Conservation (phyloP, 1,139 yeast genomes). For the Candida mesenterica region DNA sequence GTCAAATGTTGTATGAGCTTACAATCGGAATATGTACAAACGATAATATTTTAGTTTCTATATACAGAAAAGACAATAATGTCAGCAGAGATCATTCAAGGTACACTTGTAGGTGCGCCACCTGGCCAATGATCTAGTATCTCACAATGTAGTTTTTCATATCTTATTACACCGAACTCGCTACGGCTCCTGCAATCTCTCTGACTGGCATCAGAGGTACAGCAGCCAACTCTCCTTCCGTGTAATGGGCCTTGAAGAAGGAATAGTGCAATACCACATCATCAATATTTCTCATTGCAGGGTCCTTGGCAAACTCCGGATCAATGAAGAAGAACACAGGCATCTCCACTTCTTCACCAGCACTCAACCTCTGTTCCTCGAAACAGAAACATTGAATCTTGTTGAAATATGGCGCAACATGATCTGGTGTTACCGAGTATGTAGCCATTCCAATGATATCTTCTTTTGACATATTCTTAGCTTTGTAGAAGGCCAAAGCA, state of each 20-base stretch:
- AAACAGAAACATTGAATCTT: conserved; percentile 98
- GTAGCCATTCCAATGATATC: conserved; percentile 99
- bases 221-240: conserved; percentile 41
- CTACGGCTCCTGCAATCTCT: background rate
- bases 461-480: conserved; percentile 78
- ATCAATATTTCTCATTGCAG: conserved; percentile 85
- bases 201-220: conserved; percentile 2
- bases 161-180: background rate
- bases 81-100: too few relatives aligned
- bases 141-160: too few relatives aligned
- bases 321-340: conserved; percentile 98
- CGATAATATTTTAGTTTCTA: background rate
- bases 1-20: background rate
- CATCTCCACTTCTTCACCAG: conserved; percentile 99
- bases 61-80: background rate
- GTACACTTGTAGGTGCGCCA: too few relatives aligned
- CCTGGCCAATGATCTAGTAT: too few relatives aligned
- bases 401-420: conserved; percentile 92
- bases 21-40: background rate
- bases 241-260: conserved; percentile 70
- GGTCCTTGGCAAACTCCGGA: conserved; percentile 96
- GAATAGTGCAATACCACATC: conserved; percentile 91
- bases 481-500: conserved; percentile 92
- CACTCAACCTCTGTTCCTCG: conserved; percentile 89
- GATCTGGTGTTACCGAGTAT: conserved; percentile 93